Evolutionary conservation across 1,284 basidiomycete genomes (phyloP).

Genomic region (Rhodotorula sp.): DNA sequence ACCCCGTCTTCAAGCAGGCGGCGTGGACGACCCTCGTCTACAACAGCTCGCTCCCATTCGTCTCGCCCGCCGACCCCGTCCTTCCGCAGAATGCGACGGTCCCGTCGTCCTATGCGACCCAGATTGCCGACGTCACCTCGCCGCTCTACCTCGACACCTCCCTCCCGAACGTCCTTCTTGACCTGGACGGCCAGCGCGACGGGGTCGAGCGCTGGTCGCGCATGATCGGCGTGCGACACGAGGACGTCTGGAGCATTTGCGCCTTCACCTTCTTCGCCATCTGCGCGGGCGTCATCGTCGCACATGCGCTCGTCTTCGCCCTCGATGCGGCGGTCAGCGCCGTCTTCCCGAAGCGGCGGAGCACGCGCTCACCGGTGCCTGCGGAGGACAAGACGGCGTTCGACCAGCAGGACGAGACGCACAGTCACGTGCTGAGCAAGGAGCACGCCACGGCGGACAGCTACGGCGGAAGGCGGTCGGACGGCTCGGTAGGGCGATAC

Average conservation of each 20-base stretch:
- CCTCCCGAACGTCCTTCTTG: constrained; percentile 70
- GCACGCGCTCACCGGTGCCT: neutral
- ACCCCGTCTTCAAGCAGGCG: constrained; percentile 79
- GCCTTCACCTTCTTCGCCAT: constrained; percentile 79
- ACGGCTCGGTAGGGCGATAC: constrained; percentile 15
- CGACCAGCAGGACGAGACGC: constrained; percentile 5
- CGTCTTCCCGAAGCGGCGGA: constrained; percentile 23
- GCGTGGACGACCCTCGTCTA: constrained; percentile 85
- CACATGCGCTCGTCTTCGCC: constrained; percentile 50
- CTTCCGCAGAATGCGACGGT: constrained; percentile 58
- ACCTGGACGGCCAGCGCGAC: constrained; percentile 49
- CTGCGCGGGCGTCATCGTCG: constrained; percentile 66
- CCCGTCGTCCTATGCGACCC: constrained; percentile 48
- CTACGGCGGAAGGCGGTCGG: constrained; percentile 2
- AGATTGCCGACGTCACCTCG: constrained; percentile 68
- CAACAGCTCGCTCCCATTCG: constrained; percentile 69
- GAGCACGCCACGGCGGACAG: constrained; percentile 8
- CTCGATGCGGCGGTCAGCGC: constrained; percentile 30
- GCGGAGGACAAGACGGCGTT: constrained; percentile 16
- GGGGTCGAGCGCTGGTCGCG: constrained; percentile 80
- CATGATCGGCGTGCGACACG: constrained; percentile 73
- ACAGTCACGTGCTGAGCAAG: constrained; percentile 13
- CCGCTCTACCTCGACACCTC: constrained; percentile 73
- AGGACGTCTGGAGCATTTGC: constrained; percentile 83
- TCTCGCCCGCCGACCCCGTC: constrained; percentile 60